Evolutionary conservation across 192 early-diverging fungal genomes (phyloP).

Genomic region (Linnemannia hyalina): DNA sequence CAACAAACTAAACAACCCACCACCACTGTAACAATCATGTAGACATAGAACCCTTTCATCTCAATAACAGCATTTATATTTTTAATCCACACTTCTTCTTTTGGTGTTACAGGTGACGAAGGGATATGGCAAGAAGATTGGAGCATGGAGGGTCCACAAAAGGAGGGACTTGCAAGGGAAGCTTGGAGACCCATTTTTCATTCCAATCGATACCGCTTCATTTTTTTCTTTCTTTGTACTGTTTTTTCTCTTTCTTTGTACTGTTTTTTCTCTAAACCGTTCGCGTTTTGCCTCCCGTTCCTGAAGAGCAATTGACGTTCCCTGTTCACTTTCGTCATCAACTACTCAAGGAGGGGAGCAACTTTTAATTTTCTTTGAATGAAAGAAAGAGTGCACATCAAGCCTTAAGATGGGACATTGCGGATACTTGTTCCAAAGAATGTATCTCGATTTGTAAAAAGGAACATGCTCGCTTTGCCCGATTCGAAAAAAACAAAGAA

Average conservation of each 20-base stretch:
- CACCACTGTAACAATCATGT: conserved; percentile 23
- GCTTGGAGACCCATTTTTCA: background rate
- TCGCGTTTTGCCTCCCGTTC: background rate
- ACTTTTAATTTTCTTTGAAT: too few relatives aligned
- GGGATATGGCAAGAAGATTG: background rate
- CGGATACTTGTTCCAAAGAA: background rate
- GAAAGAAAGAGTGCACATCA: background rate
- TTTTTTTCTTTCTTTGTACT: background rate
- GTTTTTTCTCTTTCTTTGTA: too few relatives aligned
- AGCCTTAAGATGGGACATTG: background rate
- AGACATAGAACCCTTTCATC: conserved; percentile 18
- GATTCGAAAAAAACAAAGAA: background rate
- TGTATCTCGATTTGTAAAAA: background rate
- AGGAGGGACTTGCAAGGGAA: background rate
- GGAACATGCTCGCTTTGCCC: background rate
- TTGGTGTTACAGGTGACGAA: background rate
- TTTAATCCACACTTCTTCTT: background rate
- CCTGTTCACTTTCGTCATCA: background rate
- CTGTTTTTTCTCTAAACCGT: background rate
- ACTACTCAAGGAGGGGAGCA: background rate
- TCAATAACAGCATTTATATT: conserved; percentile 9
- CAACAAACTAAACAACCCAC: background rate
- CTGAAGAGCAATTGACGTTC: background rate
- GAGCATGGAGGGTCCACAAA: background rate
- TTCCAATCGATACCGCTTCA: background rate